These are phyloP conservation scores for Suhomyces terraborum DNA, from an alignment of 1,139 yeast species.

Conservation along the genomic window DNA sequence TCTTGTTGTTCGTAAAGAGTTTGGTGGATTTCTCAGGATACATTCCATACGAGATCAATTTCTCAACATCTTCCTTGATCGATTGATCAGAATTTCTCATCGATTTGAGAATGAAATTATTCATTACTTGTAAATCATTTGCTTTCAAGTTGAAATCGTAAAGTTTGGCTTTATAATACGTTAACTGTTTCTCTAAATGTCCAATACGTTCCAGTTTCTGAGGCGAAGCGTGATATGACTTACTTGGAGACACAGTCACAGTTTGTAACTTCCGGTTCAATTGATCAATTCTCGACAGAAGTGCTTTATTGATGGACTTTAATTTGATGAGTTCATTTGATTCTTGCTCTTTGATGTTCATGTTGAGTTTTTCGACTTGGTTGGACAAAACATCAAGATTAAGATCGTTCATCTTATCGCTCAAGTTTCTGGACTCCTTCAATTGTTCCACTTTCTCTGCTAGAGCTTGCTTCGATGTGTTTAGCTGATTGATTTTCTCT, in stretches of 20 bases:
- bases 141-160: constrained; percentile 41
- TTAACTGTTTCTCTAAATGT: constrained; percentile 30
- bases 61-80: constrained; percentile 43
- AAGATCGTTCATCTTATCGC: constrained; percentile 10
- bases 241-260: constrained; percentile 6
- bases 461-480: constrained; percentile 9
- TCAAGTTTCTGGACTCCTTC: constrained; percentile 4
- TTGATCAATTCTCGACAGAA: constrained; percentile 24
- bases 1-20: constrained; percentile 17
- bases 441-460: constrained; percentile 10
- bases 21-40: constrained; percentile 47
- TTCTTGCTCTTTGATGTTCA: constrained; percentile 13
- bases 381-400: constrained; percentile 16
- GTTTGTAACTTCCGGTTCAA: constrained; percentile 18
- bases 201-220: constrained; percentile 7
- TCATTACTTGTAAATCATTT: constrained; percentile 55
- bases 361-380: constrained; percentile 17
- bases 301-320: constrained; percentile 18
- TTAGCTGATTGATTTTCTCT: constrained; percentile 29
- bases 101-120: constrained; percentile 48
- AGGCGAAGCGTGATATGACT: background rate
- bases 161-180: constrained; percentile 41
- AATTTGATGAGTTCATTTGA: constrained; percentile 18
- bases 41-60: constrained; percentile 50
- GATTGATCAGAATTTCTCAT: constrained; percentile 46